These are phyloP conservation scores for Extremus antarcticus DNA, from an alignment of 495 filamentous ascomycete genomes.

Conservation along the genomic window DNA sequence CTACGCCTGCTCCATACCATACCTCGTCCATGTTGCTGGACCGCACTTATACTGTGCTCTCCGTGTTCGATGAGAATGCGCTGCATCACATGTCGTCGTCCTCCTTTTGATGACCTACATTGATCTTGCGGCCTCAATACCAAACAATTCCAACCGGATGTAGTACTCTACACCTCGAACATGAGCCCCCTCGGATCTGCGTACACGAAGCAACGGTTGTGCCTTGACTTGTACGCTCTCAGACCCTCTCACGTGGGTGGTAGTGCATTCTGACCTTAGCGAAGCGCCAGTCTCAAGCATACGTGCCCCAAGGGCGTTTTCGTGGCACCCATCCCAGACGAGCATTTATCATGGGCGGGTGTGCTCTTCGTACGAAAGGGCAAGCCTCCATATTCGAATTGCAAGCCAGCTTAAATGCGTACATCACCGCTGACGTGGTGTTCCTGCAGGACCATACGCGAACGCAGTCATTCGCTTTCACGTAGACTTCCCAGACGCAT, in stretches of 20 bases:
- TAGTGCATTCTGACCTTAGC: background rate
- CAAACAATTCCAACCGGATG: no score
- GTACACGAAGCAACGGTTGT: constrained; percentile 5
- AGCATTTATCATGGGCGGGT: constrained; percentile 74
- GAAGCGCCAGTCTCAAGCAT: constrained; percentile 69
- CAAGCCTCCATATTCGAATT: constrained; percentile 22
- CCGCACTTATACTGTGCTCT: no score
- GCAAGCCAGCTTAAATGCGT: background rate
- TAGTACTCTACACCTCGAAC: background rate
- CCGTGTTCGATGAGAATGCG: no score
- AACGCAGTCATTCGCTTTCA: constrained; percentile 82
- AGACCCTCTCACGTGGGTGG: background rate
- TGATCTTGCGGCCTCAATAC: no score
- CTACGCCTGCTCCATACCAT: no score
- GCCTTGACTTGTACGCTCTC: constrained; percentile 16
- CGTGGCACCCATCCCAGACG: constrained; percentile 68
- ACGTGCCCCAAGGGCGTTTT: constrained; percentile 76
- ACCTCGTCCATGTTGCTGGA: no score
- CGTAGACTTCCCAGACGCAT: constrained; percentile 71
- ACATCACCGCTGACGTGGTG: background rate
- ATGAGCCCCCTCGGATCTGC: background rate
- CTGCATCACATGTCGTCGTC: no score
- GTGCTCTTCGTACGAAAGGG: constrained; percentile 84
- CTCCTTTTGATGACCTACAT: no score
- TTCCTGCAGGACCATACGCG: constrained; percentile 66